phyloP scores from a whole-genome alignment of 768 basidiomycete species.

The Plicaturopsis crispa region DNA sequence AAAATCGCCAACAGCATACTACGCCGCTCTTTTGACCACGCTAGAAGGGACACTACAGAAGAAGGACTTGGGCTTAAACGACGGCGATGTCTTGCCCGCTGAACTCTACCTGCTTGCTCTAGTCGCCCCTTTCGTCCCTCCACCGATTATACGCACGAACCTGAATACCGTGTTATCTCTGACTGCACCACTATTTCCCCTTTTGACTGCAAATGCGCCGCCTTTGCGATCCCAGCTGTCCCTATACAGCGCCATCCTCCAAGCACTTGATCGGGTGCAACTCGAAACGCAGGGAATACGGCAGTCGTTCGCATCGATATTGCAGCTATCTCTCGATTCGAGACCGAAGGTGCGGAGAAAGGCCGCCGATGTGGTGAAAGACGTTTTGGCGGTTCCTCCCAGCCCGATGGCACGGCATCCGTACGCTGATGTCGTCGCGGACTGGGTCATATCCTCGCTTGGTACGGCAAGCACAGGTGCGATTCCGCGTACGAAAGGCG shows the following conservation, averaged over 20 bases:
- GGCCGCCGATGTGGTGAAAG: constrained; percentile 79
- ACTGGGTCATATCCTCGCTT: constrained; percentile 68
- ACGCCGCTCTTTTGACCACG: constrained; percentile 83
- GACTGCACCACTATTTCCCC: constrained; percentile 73
- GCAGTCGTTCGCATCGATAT: constrained; percentile 78
- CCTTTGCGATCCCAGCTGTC: constrained; percentile 82
- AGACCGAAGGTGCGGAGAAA: constrained; percentile 92
- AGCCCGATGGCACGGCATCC: constrained; percentile 76
- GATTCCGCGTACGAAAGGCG: constrained; percentile 49
- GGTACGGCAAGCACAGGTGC: constrained; percentile 57
- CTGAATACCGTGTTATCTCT: constrained; percentile 62
- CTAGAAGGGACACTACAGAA: constrained; percentile 72
- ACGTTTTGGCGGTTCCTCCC: constrained; percentile 70
- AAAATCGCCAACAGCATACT: constrained; percentile 82
- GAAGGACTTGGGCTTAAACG: constrained; percentile 38
- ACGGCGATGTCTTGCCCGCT: constrained; percentile 76
- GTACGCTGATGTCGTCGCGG: constrained; percentile 73
- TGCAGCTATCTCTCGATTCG: constrained; percentile 79
- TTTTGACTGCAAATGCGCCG: constrained; percentile 50
- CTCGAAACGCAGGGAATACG: constrained; percentile 62
- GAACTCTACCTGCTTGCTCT: constrained; percentile 79
- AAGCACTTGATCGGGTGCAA: constrained; percentile 62
- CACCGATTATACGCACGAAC: constrained; percentile 75
- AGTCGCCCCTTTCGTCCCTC: constrained; percentile 68
- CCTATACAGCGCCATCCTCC: constrained; percentile 63